Conservation (phyloP, 1,284 basidiomycete species). For the Cryptococcus sp. region DNA sequence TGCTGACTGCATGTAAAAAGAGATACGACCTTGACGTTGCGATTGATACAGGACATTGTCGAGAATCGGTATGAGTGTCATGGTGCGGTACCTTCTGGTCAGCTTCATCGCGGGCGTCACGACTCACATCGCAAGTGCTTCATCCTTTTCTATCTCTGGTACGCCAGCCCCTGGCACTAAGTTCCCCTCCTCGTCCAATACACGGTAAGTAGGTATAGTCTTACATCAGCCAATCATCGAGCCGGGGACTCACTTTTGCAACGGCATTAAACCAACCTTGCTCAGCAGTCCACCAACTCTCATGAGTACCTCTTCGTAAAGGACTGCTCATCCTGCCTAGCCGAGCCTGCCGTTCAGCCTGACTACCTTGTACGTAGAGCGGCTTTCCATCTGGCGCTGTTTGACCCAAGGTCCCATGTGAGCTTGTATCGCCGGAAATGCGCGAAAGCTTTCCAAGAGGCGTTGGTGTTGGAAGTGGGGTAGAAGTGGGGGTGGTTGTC, state of each 20-base stretch:
- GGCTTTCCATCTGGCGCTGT: slow-evolving; percentile 21
- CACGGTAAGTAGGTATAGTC: slow-evolving; percentile 69
- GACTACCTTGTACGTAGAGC: slow-evolving; percentile 35
- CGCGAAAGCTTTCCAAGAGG: slow-evolving; percentile 16
- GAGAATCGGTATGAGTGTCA: slow-evolving; percentile 76
- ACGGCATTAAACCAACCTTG: slow-evolving; percentile 47
- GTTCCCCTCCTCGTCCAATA: slow-evolving; percentile 71
- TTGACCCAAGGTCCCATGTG: slow-evolving; percentile 7
- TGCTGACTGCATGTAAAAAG: slow-evolving; percentile 72
- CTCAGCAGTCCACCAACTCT: slow-evolving; percentile 45
- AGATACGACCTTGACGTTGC: slow-evolving; percentile 88
- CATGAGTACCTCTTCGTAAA: slow-evolving; percentile 41
- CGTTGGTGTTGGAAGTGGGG: slow-evolving; percentile 35
- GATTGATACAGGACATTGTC: slow-evolving; percentile 88
- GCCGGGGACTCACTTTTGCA: slow-evolving; percentile 29
- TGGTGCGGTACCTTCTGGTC: slow-evolving; percentile 63
- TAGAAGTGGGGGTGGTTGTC: slow-evolving; percentile 32
- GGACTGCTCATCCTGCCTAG: slow-evolving; percentile 37
- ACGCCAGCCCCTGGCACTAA: slow-evolving; percentile 66
- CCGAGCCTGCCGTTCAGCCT: slow-evolving; percentile 31
- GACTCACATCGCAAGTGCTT: slow-evolving; percentile 66
- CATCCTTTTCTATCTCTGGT: slow-evolving; percentile 69
- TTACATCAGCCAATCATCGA: not conserved
- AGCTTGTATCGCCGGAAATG: slow-evolving; percentile 16
- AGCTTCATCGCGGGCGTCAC: not conserved